Conservation (phyloP, 345 rosid species). For the Euphorbia lathyris region DNA sequence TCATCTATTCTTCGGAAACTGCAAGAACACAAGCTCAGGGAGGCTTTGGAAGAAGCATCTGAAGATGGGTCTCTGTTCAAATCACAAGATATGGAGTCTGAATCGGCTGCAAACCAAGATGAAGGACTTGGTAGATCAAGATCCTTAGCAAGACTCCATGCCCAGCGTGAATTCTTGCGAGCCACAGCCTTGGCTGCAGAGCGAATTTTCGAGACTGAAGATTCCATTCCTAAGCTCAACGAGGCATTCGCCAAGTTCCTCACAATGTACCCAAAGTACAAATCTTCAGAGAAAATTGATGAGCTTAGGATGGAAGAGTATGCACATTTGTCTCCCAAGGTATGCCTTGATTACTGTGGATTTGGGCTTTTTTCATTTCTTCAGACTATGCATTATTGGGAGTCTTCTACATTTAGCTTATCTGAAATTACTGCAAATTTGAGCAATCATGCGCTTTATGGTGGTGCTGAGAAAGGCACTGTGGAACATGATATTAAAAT, state of each 20-base stretch:
- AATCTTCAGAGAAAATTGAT: conserved; percentile 81
- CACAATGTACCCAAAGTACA: conserved; percentile 84
- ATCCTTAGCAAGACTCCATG: conserved; percentile 90
- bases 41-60: conserved; percentile 94
- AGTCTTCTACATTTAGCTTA: conserved; percentile 92
- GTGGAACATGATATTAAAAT: conserved; percentile 85
- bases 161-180: conserved; percentile 85
- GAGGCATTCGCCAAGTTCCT: conserved; percentile 72
- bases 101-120: conserved; percentile 51
- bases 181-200: conserved; percentile 91
- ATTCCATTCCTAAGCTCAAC: conserved; percentile 54
- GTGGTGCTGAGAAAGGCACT: conserved; percentile 90
- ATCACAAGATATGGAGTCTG: conserved; percentile 73
- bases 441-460: conserved; percentile 88
- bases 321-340: conserved; percentile 78
- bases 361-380: conserved; percentile 91
- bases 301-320: conserved; percentile 74
- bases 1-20: conserved; percentile 59
- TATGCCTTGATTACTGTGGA: conserved; percentile 98
- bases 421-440: conserved; percentile 93
- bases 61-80: conserved; percentile 85
- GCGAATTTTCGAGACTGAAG: conserved; percentile 64
- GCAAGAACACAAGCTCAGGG: conserved; percentile 83
- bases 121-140: conserved; percentile 79
- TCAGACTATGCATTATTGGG: conserved; percentile 93